A percentile compares a stretch with the other conserved stretches of the same genome.
phyloP scores from a whole-genome alignment of 441 rosid genomes.

The Adansonia madagascariensis region DNA sequence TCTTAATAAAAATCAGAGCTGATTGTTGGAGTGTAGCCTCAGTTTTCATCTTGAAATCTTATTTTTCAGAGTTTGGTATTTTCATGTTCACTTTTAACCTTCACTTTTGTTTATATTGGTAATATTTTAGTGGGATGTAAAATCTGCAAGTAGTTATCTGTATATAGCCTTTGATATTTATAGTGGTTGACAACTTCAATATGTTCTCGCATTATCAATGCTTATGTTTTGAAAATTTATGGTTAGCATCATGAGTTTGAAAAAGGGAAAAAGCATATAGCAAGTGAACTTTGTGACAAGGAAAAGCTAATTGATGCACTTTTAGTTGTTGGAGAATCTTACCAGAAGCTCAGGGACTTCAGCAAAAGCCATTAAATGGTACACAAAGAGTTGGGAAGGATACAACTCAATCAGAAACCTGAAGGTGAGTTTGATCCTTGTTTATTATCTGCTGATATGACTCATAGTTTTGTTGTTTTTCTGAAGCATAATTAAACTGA shows the following conservation, averaged over 20 bases:
- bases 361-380: conserved; percentile 82
- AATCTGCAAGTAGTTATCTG: background rate
- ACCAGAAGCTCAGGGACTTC: conserved; percentile 79
- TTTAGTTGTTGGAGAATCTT: conserved; percentile 88
- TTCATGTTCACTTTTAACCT: conserved; percentile 2
- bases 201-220: background rate
- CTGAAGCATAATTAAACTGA: conserved; percentile 21
- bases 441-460: conserved; percentile 22
- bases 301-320: conserved; percentile 80
- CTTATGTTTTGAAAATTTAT: conserved; percentile 33
- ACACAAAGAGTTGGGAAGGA: conserved; percentile 64
- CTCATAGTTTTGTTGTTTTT: conserved; percentile 23
- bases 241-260: conserved; percentile 79
- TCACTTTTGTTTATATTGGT: background rate
- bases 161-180: conserved; percentile 9
- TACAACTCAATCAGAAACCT: conserved; percentile 69
- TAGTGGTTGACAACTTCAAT: conserved; percentile 13
- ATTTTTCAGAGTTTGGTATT: background rate
- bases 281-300: conserved; percentile 75
- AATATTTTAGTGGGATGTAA: background rate
- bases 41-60: conserved; percentile 7
- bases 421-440: conserved; percentile 64
- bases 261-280: conserved; percentile 73
- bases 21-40: background rate
- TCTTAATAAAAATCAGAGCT: background rate